Percentiles rank a stretch among this genome's conserved stretches.
Conservation (phyloP, 352 stramenopile genomes). For the Globisporangium viniferum region DNA sequence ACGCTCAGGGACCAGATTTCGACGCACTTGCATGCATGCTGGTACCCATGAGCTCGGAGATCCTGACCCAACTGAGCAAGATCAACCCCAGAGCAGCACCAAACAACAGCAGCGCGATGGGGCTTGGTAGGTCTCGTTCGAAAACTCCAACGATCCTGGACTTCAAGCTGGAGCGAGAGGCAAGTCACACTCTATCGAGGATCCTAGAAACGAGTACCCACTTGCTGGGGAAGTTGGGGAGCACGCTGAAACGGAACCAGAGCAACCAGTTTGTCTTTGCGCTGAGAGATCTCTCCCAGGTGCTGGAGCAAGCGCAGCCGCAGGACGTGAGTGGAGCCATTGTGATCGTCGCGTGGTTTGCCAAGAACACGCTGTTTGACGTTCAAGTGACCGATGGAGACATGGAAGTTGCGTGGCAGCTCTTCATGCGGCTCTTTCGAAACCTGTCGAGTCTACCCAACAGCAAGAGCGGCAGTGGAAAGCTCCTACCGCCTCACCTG, state of each 20-base stretch:
- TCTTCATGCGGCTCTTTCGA: conserved; percentile 30
- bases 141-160: neutral
- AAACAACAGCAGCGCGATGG: conserved; percentile 12
- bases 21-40: conserved; percentile 43
- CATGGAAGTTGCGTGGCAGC: conserved; percentile 36
- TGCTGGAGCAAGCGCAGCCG: conserved; percentile 17
- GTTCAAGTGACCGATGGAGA: conserved; percentile 42
- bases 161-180: conserved; percentile 1
- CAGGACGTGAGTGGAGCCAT: conserved; percentile 14
- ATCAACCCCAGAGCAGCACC: conserved; percentile 18
- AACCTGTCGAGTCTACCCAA: conserved; percentile 9
- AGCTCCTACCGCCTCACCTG: conserved; percentile 23
- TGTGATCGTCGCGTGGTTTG: conserved; percentile 34
- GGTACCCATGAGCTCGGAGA: conserved; percentile 52
- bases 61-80: conserved; percentile 41
- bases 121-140: conserved; percentile 6
- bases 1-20: conserved; percentile 25
- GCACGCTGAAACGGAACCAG: conserved; percentile 45
- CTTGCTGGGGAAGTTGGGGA: conserved; percentile 36
- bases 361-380: conserved; percentile 36
- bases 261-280: conserved; percentile 54
- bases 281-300: conserved; percentile 41
- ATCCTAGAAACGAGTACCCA: conserved; percentile 35
- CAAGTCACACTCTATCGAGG: conserved; percentile 8
- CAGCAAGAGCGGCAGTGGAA: neutral